Evolutionary conservation across 495 filamentous ascomycete species (phyloP).

Genomic region (Achaetomiella virescens): DNA sequence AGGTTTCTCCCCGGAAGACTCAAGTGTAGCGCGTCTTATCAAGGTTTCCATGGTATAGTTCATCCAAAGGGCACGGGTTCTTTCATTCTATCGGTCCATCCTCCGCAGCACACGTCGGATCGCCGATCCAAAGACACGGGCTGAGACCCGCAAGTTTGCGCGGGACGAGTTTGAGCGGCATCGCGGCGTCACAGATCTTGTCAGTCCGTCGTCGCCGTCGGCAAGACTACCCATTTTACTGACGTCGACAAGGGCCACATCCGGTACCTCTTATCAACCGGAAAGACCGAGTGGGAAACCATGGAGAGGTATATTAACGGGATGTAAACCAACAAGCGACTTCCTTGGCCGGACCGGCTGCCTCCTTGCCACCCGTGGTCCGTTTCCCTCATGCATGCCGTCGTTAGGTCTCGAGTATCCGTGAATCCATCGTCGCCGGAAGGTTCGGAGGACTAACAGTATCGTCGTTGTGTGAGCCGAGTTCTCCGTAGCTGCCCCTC

Average conservation of each 20-base stretch:
- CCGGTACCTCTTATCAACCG: slow-evolving; percentile 50
- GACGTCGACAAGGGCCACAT: slow-evolving; percentile 39
- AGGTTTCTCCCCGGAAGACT: slow-evolving; percentile 9
- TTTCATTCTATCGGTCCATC: slow-evolving; percentile 55
- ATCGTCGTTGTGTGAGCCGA: background rate
- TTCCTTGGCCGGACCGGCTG: background rate
- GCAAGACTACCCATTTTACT: background rate
- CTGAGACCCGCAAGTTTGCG: slow-evolving; percentile 66
- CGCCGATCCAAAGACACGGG: slow-evolving; percentile 45
- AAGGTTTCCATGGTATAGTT: slow-evolving; percentile 46
- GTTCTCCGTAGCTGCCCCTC: no score
- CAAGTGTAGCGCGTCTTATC: background rate
- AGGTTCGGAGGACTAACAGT: background rate
- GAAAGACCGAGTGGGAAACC: slow-evolving; percentile 53
- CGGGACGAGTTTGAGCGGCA: slow-evolving; percentile 72
- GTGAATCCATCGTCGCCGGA: background rate
- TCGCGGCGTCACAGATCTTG: slow-evolving; percentile 61
- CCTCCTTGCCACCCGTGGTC: background rate
- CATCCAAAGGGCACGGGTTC: slow-evolving; percentile 48
- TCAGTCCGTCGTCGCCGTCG: slow-evolving; percentile 31
- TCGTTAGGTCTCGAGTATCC: background rate
- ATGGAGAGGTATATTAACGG: slow-evolving; percentile 56
- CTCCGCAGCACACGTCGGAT: slow-evolving; percentile 47
- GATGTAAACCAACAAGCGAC: slow-evolving; percentile 29
- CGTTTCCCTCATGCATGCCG: background rate